phyloP scores from a whole-genome alignment of 257 asterid genomes.

The Capsicum rhomboideum region DNA sequence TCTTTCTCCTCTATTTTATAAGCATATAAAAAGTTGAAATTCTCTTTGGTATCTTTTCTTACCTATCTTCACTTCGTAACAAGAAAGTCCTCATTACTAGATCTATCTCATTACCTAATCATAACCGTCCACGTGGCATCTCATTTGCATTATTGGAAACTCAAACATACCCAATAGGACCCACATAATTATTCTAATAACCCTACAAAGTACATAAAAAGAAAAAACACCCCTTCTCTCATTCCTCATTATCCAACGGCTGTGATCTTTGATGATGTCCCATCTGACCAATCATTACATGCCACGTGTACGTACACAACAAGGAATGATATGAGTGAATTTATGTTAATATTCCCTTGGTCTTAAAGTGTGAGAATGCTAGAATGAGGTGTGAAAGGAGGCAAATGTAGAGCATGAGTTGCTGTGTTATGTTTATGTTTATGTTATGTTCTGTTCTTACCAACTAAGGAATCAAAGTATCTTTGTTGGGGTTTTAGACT shows the following conservation, averaged over 20 bases:
- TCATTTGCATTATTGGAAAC: constrained; percentile 6
- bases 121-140: constrained; percentile 25
- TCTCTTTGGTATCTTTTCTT: constrained; percentile 3
- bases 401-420: constrained; percentile 14
- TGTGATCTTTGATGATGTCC: background rate
- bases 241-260: background rate
- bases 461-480: constrained; percentile 30
- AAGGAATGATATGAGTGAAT: background rate
- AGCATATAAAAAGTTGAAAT: background rate
- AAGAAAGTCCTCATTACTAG: background rate
- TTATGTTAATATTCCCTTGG: background rate
- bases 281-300: background rate
- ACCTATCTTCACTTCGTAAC: background rate
- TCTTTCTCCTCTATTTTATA: background rate
- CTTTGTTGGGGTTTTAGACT: constrained; percentile 18
- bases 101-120: constrained; percentile 19
- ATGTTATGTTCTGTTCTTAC: constrained; percentile 15
- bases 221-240: background rate
- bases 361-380: constrained; percentile 3
- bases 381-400: background rate
- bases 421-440: background rate
- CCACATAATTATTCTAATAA: constrained; percentile 1
- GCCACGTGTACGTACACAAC: constrained; percentile 3
- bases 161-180: constrained; percentile 8
- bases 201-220: background rate